phyloP scores from a whole-genome alignment of 352 stramenopile species.

The Phytophthora palmivora region DNA sequence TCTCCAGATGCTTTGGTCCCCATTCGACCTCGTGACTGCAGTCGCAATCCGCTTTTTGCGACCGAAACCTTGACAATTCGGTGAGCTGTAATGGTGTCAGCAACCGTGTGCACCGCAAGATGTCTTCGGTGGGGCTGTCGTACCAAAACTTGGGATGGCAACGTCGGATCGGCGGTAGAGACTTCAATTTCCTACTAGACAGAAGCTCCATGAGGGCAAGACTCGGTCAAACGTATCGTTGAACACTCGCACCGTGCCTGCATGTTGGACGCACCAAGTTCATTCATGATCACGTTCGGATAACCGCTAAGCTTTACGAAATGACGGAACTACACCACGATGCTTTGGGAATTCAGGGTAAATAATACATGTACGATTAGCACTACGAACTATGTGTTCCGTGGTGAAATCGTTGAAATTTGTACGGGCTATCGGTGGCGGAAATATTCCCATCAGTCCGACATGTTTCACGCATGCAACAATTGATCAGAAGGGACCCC shows the following conservation, averaged over 20 bases:
- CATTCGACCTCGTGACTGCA: not conserved
- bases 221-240: constrained; percentile 16
- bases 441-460: constrained; percentile 8
- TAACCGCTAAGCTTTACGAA: too few species aligned
- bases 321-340: too few species aligned
- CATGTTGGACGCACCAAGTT: constrained; percentile 3
- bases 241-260: constrained; percentile 12
- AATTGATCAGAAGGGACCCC: constrained; percentile 24
- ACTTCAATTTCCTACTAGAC: constrained; percentile 1
- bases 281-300: constrained; percentile 10
- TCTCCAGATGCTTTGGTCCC: constrained; percentile 17
- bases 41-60: constrained; percentile 9
- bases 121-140: constrained; percentile 24
- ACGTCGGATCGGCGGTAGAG: constrained; percentile 7
- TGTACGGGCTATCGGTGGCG: too few species aligned
- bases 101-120: not conserved
- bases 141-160: constrained; percentile 6
- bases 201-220: constrained; percentile 3
- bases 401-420: too few species aligned
- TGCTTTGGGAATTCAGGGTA: too few species aligned
- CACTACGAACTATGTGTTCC: too few species aligned
- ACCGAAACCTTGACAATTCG: not conserved
- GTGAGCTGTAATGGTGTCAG: constrained; percentile 14
- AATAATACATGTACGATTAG: not conserved
- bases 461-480: not conserved